Evolutionary conservation across 2,329 filamentous ascomycete species (phyloP).

Genomic region (Dryadomyces quercivorus): DNA sequence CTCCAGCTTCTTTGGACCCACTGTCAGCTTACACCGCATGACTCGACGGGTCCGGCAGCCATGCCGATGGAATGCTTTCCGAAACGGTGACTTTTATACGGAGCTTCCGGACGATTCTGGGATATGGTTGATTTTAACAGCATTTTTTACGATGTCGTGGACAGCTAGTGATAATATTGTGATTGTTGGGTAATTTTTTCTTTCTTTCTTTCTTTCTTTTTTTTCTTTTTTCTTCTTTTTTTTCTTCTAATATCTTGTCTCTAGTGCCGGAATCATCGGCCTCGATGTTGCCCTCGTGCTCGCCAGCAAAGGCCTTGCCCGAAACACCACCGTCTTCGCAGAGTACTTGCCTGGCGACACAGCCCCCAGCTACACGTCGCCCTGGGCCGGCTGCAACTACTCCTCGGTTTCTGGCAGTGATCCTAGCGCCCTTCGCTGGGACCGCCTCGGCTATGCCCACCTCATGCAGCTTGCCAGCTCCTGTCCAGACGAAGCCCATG

Average conservation of each 20-base stretch:
- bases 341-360: constrained; percentile 29
- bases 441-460: constrained; percentile 21
- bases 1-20: too few species aligned
- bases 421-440: constrained; percentile 28
- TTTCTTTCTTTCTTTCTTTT: not conserved
- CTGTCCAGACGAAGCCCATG: constrained; percentile 19
- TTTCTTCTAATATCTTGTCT: too few species aligned
- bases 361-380: constrained; percentile 25
- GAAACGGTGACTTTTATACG: too few species aligned
- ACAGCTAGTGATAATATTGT: constrained; percentile 7
- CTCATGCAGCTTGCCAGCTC: constrained; percentile 22
- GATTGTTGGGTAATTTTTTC: not conserved
- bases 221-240: not conserved
- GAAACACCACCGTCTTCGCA: constrained; percentile 23
- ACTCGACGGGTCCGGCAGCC: too few species aligned
- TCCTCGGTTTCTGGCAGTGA: constrained; percentile 30
- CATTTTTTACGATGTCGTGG: not conserved
- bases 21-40: too few species aligned
- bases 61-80: too few species aligned
- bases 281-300: constrained; percentile 26
- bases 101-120: too few species aligned
- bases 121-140: too few species aligned
- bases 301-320: constrained; percentile 20
- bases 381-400: constrained; percentile 32
- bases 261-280: constrained; percentile 27